Evolutionary conservation across 2,329 filamentous ascomycete species (phyloP).

Genomic region (Epicoccum sorghinum): DNA sequence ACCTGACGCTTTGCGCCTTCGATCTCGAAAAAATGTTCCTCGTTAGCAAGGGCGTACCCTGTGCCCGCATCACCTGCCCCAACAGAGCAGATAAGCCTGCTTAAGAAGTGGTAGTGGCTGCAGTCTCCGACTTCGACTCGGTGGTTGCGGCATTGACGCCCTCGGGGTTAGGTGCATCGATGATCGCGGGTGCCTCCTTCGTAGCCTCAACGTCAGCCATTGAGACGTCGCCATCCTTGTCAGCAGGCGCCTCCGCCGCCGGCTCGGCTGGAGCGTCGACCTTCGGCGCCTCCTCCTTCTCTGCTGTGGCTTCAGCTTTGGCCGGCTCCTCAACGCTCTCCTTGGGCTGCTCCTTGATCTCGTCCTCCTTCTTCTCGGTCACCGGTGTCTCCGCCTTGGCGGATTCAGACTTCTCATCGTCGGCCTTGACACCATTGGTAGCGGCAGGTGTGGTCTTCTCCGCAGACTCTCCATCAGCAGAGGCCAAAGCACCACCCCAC

Average conservation of each 20-base stretch:
- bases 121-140: constrained; percentile 12
- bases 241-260: constrained; percentile 6
- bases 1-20: background rate
- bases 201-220: constrained; percentile 15
- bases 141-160: constrained; percentile 9
- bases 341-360: constrained; percentile 26
- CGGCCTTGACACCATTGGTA: constrained; percentile 43
- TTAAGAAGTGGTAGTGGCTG: constrained; percentile 11
- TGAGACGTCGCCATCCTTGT: constrained; percentile 17
- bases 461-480: constrained; percentile 33
- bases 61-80: no score
- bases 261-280: constrained; percentile 7
- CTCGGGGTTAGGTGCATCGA: constrained; percentile 9
- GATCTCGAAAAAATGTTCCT: background rate
- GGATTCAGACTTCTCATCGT: constrained; percentile 47
- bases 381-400: constrained; percentile 40
- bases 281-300: constrained; percentile 24
- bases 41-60: no score
- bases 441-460: constrained; percentile 19
- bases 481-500: constrained; percentile 79
- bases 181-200: constrained; percentile 10
- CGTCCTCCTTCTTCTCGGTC: constrained; percentile 41
- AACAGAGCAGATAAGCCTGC: background rate
- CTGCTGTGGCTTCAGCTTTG: constrained; percentile 15
- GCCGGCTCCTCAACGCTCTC: constrained; percentile 7